These are phyloP conservation scores for Leccinum uliginosum DNA, from an alignment of 768 basidiomycete species.

Conservation along the genomic window DNA sequence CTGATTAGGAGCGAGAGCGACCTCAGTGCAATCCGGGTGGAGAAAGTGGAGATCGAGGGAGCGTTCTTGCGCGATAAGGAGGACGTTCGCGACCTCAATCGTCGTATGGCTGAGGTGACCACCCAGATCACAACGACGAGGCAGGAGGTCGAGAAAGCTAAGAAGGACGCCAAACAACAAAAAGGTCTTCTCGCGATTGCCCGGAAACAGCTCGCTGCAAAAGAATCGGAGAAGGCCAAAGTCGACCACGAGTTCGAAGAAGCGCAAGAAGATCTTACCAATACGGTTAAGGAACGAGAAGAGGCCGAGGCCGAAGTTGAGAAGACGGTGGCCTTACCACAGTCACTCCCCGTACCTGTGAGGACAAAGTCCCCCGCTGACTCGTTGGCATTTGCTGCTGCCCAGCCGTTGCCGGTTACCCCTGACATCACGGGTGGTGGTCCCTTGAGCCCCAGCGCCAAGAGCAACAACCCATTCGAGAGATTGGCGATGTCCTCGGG, in stretches of 20 bases:
- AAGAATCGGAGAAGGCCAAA: slow-evolving; percentile 73
- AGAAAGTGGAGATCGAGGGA: slow-evolving; percentile 91
- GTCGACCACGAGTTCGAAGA: slow-evolving; percentile 70
- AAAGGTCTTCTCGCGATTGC: slow-evolving; percentile 93
- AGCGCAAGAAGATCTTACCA: slow-evolving; percentile 49
- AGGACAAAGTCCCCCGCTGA: slow-evolving; percentile 41
- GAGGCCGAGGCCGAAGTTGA: slow-evolving; percentile 50
- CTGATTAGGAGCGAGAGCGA: slow-evolving; percentile 91
- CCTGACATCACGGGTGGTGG: slow-evolving; percentile 50
- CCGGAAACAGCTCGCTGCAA: slow-evolving; percentile 84
- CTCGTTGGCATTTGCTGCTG: slow-evolving; percentile 55
- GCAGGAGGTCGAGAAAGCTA: slow-evolving; percentile 76
- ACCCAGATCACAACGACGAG: slow-evolving; percentile 69
- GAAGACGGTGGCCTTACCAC: slow-evolving; percentile 16
- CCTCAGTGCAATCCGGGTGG: slow-evolving; percentile 79
- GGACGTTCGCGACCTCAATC: slow-evolving; percentile 81
- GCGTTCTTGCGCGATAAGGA: slow-evolving; percentile 88
- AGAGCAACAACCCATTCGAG: slow-evolving; percentile 94
- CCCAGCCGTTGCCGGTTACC: slow-evolving; percentile 68
- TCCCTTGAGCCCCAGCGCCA: slow-evolving; percentile 45
- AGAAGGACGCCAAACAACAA: slow-evolving; percentile 94
- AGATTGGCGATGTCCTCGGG: slow-evolving; percentile 50
- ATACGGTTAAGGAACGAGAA: slow-evolving; percentile 51
- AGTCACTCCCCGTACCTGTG: slow-evolving; percentile 19
- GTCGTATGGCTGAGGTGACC: slow-evolving; percentile 76